phyloP scores from a whole-genome alignment of 352 stramenopile species.

The Pythium scleroteichum region DNA sequence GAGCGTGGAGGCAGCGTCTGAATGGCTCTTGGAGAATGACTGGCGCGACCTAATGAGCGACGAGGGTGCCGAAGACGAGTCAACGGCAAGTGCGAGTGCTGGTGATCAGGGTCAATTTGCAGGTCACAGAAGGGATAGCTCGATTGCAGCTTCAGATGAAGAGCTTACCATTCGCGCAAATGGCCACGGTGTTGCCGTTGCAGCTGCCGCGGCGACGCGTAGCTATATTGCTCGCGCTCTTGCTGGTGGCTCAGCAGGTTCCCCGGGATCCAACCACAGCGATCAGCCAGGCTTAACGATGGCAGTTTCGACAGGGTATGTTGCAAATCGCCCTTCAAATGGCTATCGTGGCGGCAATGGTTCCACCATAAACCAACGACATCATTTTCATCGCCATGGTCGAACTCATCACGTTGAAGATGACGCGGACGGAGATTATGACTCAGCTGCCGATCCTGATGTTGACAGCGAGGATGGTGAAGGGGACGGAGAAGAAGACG shows the following conservation, averaged over 20 bases:
- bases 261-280: slow-evolving; percentile 19
- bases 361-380: too few species aligned
- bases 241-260: slow-evolving; percentile 6
- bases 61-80: slow-evolving; percentile 7
- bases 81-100: not conserved
- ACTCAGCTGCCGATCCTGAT: slow-evolving; percentile 22
- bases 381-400: not conserved
- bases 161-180: not conserved
- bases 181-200: slow-evolving; percentile 13
- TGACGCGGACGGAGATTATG: slow-evolving; percentile 18
- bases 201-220: slow-evolving; percentile 13
- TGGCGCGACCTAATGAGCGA: slow-evolving; percentile 37
- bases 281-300: slow-evolving; percentile 23
- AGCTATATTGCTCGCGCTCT: slow-evolving; percentile 18
- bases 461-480: slow-evolving; percentile 32
- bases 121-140: not conserved
- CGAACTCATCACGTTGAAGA: slow-evolving; percentile 7
- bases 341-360: not conserved
- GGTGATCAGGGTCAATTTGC: not conserved
- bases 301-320: slow-evolving; percentile 21
- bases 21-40: slow-evolving; percentile 41
- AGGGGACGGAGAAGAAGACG: slow-evolving; percentile 37
- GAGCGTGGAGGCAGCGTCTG: slow-evolving; percentile 36
- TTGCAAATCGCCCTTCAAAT: not conserved
- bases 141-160: not conserved